A percentile compares a stretch with the other conserved stretches of the same genome.
Conservation (phyloP, 169 alveolate species). For the Ophryocystis elektroscirrha region DNA sequence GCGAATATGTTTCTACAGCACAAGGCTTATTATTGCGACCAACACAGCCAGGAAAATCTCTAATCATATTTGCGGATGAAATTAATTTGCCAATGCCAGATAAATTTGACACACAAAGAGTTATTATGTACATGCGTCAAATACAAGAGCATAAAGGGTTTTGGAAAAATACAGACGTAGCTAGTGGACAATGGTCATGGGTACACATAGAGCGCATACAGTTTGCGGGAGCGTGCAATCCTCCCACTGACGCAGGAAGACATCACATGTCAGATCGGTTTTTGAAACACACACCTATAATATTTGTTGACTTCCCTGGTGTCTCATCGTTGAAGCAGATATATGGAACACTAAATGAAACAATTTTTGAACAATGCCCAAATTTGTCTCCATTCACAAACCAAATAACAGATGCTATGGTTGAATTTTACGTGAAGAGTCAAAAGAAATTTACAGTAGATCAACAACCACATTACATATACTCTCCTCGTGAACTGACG, state of each 20-base stretch:
- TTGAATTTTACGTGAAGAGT: constrained; percentile 70
- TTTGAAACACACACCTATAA: constrained; percentile 70
- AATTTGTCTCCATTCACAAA: constrained; percentile 38
- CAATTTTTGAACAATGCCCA: constrained; percentile 64
- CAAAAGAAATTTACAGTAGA: constrained; percentile 74
- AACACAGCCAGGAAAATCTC: constrained; percentile 68
- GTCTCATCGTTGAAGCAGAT: constrained; percentile 74
- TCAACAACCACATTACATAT: constrained; percentile 82
- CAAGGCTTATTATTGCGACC: constrained; percentile 48
- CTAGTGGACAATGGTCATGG: constrained; percentile 57
- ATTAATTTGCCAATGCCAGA: constrained; percentile 86
- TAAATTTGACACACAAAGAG: constrained; percentile 83
- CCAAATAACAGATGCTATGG: constrained; percentile 84
- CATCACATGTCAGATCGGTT: constrained; percentile 81
- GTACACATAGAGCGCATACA: constrained; percentile 77
- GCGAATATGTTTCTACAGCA: constrained; percentile 71
- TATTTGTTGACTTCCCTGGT: constrained; percentile 95
- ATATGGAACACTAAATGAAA: constrained; percentile 84
- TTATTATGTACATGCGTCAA: constrained; percentile 76
- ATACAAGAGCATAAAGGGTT: constrained; percentile 82
- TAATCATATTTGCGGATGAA: constrained; percentile 93
- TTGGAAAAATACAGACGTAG: constrained; percentile 56
- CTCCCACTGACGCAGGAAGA: constrained; percentile 93
- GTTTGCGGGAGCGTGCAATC: constrained; percentile 94
- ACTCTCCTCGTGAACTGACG: constrained; percentile 91